Evolutionary conservation across 176 grass and related monocot species (phyloP).

Genomic region (Musa acuminata): DNA sequence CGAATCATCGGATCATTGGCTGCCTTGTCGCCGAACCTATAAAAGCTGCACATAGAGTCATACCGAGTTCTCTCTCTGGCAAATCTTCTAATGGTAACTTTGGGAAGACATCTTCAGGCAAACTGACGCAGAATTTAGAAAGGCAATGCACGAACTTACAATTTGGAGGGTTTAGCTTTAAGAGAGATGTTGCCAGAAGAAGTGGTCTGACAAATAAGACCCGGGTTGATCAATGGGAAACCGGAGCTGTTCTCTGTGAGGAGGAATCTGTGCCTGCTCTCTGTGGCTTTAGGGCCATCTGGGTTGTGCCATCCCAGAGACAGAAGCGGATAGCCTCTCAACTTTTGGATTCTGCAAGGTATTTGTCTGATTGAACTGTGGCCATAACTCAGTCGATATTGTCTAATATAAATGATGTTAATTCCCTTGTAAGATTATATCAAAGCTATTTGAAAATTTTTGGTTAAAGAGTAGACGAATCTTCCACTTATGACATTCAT

Average conservation of each 20-base stretch:
- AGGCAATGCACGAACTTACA: conserved; percentile 37
- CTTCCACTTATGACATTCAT: not conserved
- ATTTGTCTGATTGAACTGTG: not conserved
- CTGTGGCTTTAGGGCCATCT: conserved; percentile 81
- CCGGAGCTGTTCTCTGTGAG: conserved; percentile 61
- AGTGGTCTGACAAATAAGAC: conserved; percentile 21
- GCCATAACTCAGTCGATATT: not conserved
- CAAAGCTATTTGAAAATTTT: not conserved
- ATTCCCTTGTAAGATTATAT: not conserved
- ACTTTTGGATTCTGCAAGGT: conserved; percentile 70
- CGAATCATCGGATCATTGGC: conserved; percentile 56
- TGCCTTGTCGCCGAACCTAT: conserved; percentile 82
- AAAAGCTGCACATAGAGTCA: conserved; percentile 66
- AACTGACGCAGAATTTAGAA: conserved; percentile 7
- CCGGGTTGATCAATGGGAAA: conserved; percentile 27
- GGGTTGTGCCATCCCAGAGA: conserved; percentile 66
- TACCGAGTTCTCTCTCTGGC: conserved; percentile 22
- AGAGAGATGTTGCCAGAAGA: conserved; percentile 52
- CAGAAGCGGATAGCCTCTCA: conserved; percentile 52
- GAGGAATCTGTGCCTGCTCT: conserved; percentile 47
- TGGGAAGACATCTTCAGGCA: not conserved
- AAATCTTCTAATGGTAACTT: not conserved
- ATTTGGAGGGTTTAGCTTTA: conserved; percentile 71
- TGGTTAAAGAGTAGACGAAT: not conserved
- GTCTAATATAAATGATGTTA: not conserved